These are phyloP conservation scores for Phyllosticta citribraziliensis DNA, from an alignment of 2,329 filamentous ascomycete species.

Conservation along the genomic window DNA sequence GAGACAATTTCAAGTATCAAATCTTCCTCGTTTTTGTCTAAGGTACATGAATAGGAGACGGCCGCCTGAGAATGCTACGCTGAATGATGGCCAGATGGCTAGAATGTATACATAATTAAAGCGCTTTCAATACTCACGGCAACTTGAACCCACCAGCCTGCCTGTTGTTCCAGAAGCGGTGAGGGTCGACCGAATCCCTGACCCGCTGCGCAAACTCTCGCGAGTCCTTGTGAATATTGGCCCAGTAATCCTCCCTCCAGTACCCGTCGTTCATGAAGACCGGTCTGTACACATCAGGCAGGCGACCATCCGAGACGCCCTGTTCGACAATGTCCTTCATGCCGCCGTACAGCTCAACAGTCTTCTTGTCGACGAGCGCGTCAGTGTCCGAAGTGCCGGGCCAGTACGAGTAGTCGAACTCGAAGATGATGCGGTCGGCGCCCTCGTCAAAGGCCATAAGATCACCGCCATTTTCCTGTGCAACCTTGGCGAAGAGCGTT, in stretches of 20 bases:
- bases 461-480: conserved; percentile 18
- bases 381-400: conserved; percentile 19
- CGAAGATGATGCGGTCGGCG: conserved; percentile 35
- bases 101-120: not conserved
- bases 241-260: conserved; percentile 36
- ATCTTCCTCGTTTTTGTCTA: not conserved
- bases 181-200: conserved; percentile 30
- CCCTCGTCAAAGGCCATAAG: conserved; percentile 32
- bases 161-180: conserved; percentile 30
- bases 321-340: conserved; percentile 25
- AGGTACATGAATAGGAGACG: not conserved
- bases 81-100: not conserved
- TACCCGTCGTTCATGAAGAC: conserved; percentile 40
- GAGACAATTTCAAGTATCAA: not conserved
- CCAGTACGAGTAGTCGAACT: conserved; percentile 35
- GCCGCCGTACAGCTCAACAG: conserved; percentile 29
- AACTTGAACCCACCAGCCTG: conserved; percentile 31
- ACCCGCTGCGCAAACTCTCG: conserved; percentile 24
- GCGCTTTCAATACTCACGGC: not conserved
- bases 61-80: not conserved
- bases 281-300: conserved; percentile 33
- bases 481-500: conserved; percentile 18
- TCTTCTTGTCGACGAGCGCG: conserved; percentile 29
- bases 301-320: conserved; percentile 24
- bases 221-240: conserved; percentile 22